A percentile compares a stretch with the other conserved stretches of the same genome.
phyloP scores from a whole-genome alignment of 2,329 filamentous ascomycete species.

The Chaetomiaceae sp. region DNA sequence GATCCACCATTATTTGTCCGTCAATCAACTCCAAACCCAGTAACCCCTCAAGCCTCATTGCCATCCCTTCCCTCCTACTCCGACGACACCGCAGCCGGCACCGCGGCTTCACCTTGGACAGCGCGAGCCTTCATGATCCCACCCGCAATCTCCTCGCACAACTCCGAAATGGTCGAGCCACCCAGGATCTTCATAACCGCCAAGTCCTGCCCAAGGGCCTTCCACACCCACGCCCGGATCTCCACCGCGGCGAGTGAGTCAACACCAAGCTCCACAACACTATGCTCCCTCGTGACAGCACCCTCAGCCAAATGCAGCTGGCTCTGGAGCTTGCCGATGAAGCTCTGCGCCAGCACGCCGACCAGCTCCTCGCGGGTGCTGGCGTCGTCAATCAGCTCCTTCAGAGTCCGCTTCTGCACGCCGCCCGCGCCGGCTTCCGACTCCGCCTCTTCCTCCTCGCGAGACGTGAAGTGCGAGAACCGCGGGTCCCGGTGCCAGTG shows the following conservation, averaged over 20 bases:
- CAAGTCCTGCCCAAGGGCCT: conserved; percentile 38
- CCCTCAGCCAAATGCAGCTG: conserved; percentile 32
- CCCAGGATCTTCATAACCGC: conserved; percentile 43
- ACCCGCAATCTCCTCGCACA: conserved; percentile 18
- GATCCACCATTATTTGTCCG: too few relatives aligned
- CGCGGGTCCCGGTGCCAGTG: conserved; percentile 42
- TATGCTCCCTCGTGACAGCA: conserved; percentile 30
- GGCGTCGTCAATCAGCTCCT: conserved; percentile 28
- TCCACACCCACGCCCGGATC: conserved; percentile 44
- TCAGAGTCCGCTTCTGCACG: conserved; percentile 20
- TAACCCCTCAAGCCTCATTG: too few relatives aligned
- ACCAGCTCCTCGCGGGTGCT: conserved; percentile 23
- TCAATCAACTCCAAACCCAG: too few relatives aligned
- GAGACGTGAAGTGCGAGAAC: conserved; percentile 36
- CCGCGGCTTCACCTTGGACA: too few relatives aligned
- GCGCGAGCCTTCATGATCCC: conserved; percentile 6
- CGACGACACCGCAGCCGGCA: neutral
- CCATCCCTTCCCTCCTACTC: too few relatives aligned
- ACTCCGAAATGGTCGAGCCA: conserved; percentile 27
- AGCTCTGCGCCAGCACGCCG: conserved; percentile 26
- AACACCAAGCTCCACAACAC: conserved; percentile 36
- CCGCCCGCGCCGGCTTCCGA: neutral
- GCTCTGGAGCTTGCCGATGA: conserved; percentile 29
- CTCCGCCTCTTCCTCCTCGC: conserved; percentile 17
- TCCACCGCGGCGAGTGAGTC: conserved; percentile 39